A percentile compares a stretch with the other conserved stretches of the same genome.
These are phyloP conservation scores for Cucurbita pepo DNA, from an alignment of 306 rosid species.

Conservation along the genomic window DNA sequence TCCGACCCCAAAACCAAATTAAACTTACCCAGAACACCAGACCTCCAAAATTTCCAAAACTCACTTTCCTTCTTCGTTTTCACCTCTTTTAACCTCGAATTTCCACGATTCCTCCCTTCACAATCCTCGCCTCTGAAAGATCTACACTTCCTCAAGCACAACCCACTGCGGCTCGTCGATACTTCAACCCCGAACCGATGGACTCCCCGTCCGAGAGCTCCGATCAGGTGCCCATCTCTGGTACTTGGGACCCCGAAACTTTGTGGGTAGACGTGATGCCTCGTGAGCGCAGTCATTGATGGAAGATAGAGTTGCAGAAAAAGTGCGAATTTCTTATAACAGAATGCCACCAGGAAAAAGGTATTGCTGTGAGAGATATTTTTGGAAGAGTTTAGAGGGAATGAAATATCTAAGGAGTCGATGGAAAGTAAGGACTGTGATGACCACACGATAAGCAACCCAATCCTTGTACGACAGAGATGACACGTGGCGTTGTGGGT, in stretches of 20 bases:
- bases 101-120: constrained; percentile 7
- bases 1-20: constrained; percentile 25
- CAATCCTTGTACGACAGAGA: background rate
- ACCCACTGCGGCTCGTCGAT: constrained; percentile 22
- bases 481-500: constrained; percentile 47
- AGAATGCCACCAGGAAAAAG: background rate
- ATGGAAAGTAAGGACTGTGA: constrained; percentile 32
- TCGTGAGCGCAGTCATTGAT: constrained; percentile 36
- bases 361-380: background rate
- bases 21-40: constrained; percentile 34
- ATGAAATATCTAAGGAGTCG: constrained; percentile 5
- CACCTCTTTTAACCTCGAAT: constrained; percentile 6
- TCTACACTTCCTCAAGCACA: constrained; percentile 36
- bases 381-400: background rate
- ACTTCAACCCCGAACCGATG: constrained; percentile 14
- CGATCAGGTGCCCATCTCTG: constrained; percentile 15
- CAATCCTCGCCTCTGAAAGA: constrained; percentile 44
- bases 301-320: background rate
- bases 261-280: constrained; percentile 41
- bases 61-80: constrained; percentile 33
- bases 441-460: constrained; percentile 67
- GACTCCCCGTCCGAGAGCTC: constrained; percentile 23
- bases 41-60: constrained; percentile 48
- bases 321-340: background rate
- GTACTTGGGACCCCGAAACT: constrained; percentile 18